Evolutionary conservation across 345 rosid species (phyloP).

Genomic region (Conringia planisiliqua): DNA sequence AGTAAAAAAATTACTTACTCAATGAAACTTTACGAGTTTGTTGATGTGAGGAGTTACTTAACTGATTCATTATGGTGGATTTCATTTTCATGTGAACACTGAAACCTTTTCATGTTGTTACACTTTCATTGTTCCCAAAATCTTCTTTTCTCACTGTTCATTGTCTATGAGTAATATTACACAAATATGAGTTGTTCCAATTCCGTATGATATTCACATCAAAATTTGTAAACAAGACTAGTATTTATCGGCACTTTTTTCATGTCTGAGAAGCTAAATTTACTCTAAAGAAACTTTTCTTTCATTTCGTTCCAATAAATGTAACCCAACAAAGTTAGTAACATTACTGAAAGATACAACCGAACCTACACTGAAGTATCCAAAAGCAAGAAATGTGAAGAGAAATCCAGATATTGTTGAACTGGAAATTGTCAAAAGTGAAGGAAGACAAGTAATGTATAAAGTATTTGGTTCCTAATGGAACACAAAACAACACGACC

Average conservation of each 20-base stretch:
- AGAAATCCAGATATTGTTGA: background rate
- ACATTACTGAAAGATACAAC: background rate
- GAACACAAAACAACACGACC: constrained; percentile 14
- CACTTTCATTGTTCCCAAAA: background rate
- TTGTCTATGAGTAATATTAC: background rate
- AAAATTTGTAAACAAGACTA: background rate
- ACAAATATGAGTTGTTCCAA: background rate
- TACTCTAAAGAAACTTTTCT: background rate
- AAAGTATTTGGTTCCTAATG: background rate
- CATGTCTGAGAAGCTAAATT: background rate
- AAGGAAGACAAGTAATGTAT: background rate
- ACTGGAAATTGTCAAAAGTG: background rate
- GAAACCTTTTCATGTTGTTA: background rate
- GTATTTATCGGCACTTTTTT: background rate
- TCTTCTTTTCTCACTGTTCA: background rate
- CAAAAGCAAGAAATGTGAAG: background rate
- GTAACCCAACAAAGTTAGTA: background rate
- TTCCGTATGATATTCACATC: background rate
- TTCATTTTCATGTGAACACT: constrained; percentile 2
- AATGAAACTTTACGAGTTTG: background rate
- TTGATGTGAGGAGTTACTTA: background rate
- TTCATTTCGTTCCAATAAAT: background rate
- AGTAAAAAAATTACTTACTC: background rate
- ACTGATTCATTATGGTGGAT: background rate
- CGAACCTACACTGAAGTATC: background rate